Conservation (phyloP, 2,329 filamentous ascomycete genomes). For the Orbilia brochopaga region DNA sequence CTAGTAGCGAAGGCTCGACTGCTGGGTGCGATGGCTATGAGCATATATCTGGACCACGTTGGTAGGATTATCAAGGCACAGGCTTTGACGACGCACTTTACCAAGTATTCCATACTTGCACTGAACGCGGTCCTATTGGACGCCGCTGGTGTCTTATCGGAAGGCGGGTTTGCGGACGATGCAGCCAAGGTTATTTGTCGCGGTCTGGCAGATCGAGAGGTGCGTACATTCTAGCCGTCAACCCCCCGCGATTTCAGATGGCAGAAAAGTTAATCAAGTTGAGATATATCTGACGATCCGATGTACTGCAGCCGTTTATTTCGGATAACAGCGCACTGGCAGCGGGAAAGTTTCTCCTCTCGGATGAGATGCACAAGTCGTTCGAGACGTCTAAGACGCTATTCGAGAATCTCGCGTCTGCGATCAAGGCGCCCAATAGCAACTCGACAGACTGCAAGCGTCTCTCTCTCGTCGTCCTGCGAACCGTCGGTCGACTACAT, state of each 20-base stretch:
- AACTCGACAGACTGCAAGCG: conserved; percentile 73
- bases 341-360: conserved; percentile 85
- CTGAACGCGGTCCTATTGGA: conserved; percentile 89
- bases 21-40: conserved; percentile 86
- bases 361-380: conserved; percentile 66
- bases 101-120: conserved; percentile 78
- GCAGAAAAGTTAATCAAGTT: conserved; percentile 7
- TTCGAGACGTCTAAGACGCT: conserved; percentile 80
- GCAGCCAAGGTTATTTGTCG: conserved; percentile 77
- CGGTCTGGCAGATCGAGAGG: conserved; percentile 77
- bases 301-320: conserved; percentile 70
- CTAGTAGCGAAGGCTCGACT: conserved; percentile 84
- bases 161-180: conserved; percentile 72
- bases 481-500: conserved; percentile 80
- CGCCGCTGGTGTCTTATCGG: conserved; percentile 72
- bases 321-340: conserved; percentile 88
- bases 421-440: conserved; percentile 67
- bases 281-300: conserved; percentile 8
- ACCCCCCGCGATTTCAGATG: neutral
- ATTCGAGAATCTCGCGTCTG: conserved; percentile 75
- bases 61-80: conserved; percentile 69
- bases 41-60: conserved; percentile 75
- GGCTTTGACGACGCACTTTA: conserved; percentile 78
- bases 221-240: conserved; percentile 60
- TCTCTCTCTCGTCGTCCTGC: conserved; percentile 81